A percentile compares a stretch with the other conserved stretches of the same genome.
Conservation (phyloP, 163 green algal species). For the Prototheca stagnorum region DNA sequence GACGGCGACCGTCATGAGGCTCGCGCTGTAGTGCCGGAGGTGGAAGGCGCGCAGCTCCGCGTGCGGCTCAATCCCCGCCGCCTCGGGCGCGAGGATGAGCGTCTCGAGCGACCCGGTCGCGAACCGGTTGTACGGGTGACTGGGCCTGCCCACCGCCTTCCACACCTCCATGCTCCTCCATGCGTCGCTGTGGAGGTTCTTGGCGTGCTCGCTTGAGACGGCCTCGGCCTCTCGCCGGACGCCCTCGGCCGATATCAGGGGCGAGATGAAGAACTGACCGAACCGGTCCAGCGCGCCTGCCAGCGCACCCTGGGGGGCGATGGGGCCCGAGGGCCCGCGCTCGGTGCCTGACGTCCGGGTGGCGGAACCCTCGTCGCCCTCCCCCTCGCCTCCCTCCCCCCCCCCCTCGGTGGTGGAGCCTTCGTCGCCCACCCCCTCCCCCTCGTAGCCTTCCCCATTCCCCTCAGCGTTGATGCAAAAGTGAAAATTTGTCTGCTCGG, state of each 20-base stretch:
- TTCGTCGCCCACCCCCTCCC: too few species aligned
- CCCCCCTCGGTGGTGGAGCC: too few species aligned
- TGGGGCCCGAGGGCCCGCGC: too few species aligned
- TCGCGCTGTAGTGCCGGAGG: slow-evolving; percentile 49
- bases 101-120: slow-evolving; percentile 62
- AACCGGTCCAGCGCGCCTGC: slow-evolving; percentile 75
- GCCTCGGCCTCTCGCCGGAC: slow-evolving; percentile 72
- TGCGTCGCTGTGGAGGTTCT: slow-evolving; percentile 58
- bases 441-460: too few species aligned
- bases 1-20: slow-evolving; percentile 57
- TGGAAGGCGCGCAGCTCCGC: slow-evolving; percentile 42
- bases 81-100: slow-evolving; percentile 37
- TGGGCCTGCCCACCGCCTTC: slow-evolving; percentile 52
- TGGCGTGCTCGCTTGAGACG: slow-evolving; percentile 34
- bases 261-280: slow-evolving; percentile 83
- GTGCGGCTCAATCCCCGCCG: slow-evolving; percentile 17
- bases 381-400: too few species aligned
- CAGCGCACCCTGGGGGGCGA: slow-evolving; percentile 43
- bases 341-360: too few species aligned
- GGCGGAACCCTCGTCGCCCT: too few species aligned
- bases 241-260: slow-evolving; percentile 58
- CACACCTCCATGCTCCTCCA: slow-evolving; percentile 69
- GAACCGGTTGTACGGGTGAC: slow-evolving; percentile 32
- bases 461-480: slow-evolving; percentile 83
- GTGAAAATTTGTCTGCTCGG: slow-evolving; percentile 80